A percentile compares a stretch with the other conserved stretches of the same genome.
Conservation (phyloP, 257 asterid species). For the Gardenia jasminoides region DNA sequence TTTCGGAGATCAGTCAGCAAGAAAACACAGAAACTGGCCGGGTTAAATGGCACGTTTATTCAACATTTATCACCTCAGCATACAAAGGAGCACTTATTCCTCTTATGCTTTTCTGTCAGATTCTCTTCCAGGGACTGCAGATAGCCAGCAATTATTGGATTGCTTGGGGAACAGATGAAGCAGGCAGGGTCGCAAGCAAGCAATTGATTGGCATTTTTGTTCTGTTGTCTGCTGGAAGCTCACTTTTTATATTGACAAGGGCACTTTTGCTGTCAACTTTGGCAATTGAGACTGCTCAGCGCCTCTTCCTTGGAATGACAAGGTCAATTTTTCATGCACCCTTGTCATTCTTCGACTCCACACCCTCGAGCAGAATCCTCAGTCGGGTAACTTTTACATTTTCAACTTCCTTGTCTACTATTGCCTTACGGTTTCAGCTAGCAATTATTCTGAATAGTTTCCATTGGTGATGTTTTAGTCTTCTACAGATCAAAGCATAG, state of each 20-base stretch:
- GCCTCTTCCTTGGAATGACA: conserved; percentile 59
- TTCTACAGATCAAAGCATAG: conserved; percentile 81
- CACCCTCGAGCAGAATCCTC: conserved; percentile 83
- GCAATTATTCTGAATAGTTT: conserved; percentile 9
- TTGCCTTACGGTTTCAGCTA: neutral
- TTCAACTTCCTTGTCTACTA: neutral
- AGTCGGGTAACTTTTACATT: conserved; percentile 41
- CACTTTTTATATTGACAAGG: conserved; percentile 67
- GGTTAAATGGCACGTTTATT: conserved; percentile 74
- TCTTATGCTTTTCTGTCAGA: conserved; percentile 62
- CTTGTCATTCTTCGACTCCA: conserved; percentile 72
- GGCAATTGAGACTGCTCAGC: conserved; percentile 72
- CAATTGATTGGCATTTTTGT: conserved; percentile 56
- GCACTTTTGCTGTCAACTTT: conserved; percentile 71
- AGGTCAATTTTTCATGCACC: conserved; percentile 68
- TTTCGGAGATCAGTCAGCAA: conserved; percentile 27
- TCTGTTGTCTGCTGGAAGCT: conserved; percentile 74
- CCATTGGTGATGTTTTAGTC: conserved; percentile 38
- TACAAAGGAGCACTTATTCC: conserved; percentile 78
- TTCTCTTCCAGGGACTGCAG: conserved; percentile 72
- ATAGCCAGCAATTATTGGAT: conserved; percentile 90
- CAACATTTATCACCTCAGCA: conserved; percentile 70
- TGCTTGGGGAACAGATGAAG: conserved; percentile 75
- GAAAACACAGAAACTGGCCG: conserved; percentile 66
- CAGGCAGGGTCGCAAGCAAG: conserved; percentile 38